Base-by-base conservation (phyloP, 2,329 filamentous ascomycete species). In the Ilyonectria robusta region DNA sequence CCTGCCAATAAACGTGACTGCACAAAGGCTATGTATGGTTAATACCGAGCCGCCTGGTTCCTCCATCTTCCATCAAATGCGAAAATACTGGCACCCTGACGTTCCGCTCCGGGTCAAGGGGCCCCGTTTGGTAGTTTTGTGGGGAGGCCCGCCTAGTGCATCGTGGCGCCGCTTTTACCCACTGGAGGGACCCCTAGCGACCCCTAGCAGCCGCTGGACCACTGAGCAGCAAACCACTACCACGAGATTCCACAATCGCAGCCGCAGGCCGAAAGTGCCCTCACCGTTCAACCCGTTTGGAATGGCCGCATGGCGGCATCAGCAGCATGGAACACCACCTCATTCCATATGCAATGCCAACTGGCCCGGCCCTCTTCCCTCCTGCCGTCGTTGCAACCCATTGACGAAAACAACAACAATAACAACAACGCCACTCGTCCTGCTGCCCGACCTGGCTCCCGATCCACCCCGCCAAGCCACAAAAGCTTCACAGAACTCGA, bases 291-390 rank as follows among this genome's bases (percentile, higher is more conserved):
- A 59, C 55, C 40, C 15, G 40, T 42, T 42, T 42, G 40, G 40
- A 42, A 42, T 42, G 40, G 40, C 40, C 40, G 40, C 40, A 42
- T 42, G 40, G 17, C 40, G 7, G 40, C 40, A 42, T 42, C 15
- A 33, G 40, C 40, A 19, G 40, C 17, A 42, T n/a, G 40, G 40
- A 42, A 42, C 40, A 42, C 40, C 40, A 42, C 40, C 15, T 59
- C 26, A 46, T 50, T 59, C 44, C 31, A 48, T 57, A 69, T 57
- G 66, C 66, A 65, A 19, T 62, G 64, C 67, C 67, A 69, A 62
- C 60, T 69, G 60, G 64, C 60, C 40, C 31, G 23, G 42, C 48
- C 44, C 44, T 62, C 23, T 33, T 46, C 23, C 15, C 1, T 42
- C 6, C 48, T 29, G 4, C 26, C 7, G 15, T 9, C 26, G 31